These are phyloP conservation scores for Quercus glauca DNA, from an alignment of 306 rosid species.

Conservation along the genomic window DNA sequence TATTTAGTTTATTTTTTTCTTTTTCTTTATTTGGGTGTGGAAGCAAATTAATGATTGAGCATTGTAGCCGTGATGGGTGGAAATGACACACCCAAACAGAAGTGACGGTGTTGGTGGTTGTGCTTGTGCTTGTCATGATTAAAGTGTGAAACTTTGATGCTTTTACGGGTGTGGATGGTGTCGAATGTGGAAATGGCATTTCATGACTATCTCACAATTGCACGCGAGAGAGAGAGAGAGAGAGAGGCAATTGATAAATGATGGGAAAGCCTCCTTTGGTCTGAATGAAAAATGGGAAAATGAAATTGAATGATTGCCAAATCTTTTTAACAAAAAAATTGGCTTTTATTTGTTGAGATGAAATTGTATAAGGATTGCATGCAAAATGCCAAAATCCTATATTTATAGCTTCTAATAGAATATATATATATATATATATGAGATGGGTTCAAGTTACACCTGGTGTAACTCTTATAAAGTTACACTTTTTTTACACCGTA, in stretches of 20 bases:
- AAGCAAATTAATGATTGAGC: slow-evolving; percentile 23
- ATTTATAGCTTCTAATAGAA: too few relatives aligned
- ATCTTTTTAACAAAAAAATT: too few relatives aligned
- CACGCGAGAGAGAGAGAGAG: slow-evolving; percentile 42
- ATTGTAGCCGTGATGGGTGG: slow-evolving; percentile 32
- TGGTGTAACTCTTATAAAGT: too few relatives aligned
- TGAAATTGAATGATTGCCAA: neutral
- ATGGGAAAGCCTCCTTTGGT: neutral
- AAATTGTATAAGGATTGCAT: too few relatives aligned
- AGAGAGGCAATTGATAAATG: slow-evolving; percentile 4
- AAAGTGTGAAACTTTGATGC: slow-evolving; percentile 54
- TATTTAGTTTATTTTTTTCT: neutral
- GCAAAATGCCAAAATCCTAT: too few relatives aligned
- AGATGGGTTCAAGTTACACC: too few relatives aligned
- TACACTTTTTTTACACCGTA: too few relatives aligned
- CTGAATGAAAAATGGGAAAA: neutral
- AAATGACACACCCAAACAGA: slow-evolving; percentile 26
- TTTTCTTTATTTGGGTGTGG: neutral
- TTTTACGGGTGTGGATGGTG: slow-evolving; percentile 43
- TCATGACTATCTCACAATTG: slow-evolving; percentile 44
- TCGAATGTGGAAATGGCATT: slow-evolving; percentile 14
- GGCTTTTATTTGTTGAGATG: neutral
- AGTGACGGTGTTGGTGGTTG: slow-evolving; percentile 31
- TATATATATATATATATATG: too few relatives aligned
- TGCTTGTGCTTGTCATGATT: slow-evolving; percentile 71